Base-by-base conservation (phyloP, 768 basidiomycete species). In the Hypholoma fasciculare region DNA sequence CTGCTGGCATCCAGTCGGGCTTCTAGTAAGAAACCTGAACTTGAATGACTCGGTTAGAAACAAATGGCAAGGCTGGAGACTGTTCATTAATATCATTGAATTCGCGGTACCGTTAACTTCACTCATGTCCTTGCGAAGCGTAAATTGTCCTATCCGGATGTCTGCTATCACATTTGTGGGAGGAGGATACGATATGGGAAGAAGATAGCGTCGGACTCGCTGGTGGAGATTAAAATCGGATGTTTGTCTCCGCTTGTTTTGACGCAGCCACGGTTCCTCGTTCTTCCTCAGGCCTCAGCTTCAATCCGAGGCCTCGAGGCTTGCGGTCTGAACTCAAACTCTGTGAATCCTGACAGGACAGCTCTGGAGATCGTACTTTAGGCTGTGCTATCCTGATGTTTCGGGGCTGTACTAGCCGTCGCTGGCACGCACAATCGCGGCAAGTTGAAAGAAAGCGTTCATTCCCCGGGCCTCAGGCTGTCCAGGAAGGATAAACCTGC, bases 131-230 rank as follows among this genome's bases (percentile, higher is more conserved):
- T 20, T 53, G 6, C 9, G 6, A 6, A 34, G 30, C 23, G 23
- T 23, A 34, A 34, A 34, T 34, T 9, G 30, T 37, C 44, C 54
- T 54, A 54, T 54, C 46, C 26, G 34, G 54, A 37, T 46, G 14
- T 36, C 5, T 20, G 20, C 19, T 49, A 23, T 27, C 49, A 37
- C 42, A 17, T 26, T 56, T 49, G 11, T 43, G 55, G 36, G 34
- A 38, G 47, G 34, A 38, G 48, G 26, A 39, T 30, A 47, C 36
- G 55, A 56, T 56, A 56, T 49, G 47, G 55, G 9, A 23, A 23
- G 12, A 30, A 49, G 54, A 54, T 54, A 54, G 43, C 19, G 53
- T 17, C 30, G 44, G 53, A 19, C 23, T 12, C n/a, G n/a, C n/a
- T 14, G 34, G 19, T 27, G 39, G 44, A 34, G 34, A 19, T 54